These are phyloP conservation scores for Mallotus repandus DNA, from an alignment of 441 rosid genomes.

Conservation along the genomic window DNA sequence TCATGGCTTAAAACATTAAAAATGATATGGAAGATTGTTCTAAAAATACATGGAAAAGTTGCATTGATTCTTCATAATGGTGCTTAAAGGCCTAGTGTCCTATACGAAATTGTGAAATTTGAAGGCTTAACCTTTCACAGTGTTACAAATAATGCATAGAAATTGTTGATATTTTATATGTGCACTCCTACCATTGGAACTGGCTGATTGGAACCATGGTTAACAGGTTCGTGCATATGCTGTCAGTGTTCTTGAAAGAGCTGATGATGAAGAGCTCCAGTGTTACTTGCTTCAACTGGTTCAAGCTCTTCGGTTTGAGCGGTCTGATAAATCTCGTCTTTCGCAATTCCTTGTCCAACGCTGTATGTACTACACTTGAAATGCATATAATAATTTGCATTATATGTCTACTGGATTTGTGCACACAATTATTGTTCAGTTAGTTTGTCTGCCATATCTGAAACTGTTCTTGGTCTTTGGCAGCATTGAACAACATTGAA, in stretches of 20 bases:
- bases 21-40: background rate
- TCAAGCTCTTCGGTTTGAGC: constrained; percentile 98
- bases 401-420: no score
- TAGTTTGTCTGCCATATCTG: constrained; percentile 22
- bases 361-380: constrained; percentile 47
- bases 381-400: background rate
- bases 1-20: background rate
- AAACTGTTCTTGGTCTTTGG: constrained; percentile 29
- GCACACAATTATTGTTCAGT: background rate
- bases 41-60: background rate
- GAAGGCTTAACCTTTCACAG: background rate
- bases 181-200: background rate
- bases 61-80: background rate
- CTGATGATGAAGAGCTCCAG: constrained; percentile 97
- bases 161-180: no score
- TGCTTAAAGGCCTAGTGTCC: background rate
- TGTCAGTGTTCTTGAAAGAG: constrained; percentile 96
- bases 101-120: background rate
- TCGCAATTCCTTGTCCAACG: constrained; percentile 92
- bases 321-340: constrained; percentile 93
- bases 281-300: constrained; percentile 98
- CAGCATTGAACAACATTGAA: constrained; percentile 86
- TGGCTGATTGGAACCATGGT: constrained; percentile 27
- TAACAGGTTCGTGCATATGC: constrained; percentile 98
- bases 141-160: no score